These are phyloP conservation scores for Strobilomyces confusus DNA, from an alignment of 768 basidiomycete species.

Conservation along the genomic window DNA sequence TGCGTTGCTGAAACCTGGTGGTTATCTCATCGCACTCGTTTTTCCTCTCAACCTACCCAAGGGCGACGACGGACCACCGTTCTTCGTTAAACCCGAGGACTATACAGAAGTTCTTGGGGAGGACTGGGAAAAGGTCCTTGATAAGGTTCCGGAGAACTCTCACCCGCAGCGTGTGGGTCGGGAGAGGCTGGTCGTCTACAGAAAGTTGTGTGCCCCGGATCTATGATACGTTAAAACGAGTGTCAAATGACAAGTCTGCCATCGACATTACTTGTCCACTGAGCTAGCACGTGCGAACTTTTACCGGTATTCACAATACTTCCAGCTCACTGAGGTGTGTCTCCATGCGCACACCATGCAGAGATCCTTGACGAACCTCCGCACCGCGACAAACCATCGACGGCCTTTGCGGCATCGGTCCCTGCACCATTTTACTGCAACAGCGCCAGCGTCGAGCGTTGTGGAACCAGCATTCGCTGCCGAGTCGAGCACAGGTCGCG, in stretches of 20 bases:
- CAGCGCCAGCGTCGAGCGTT: background rate
- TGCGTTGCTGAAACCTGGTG: constrained; percentile 54
- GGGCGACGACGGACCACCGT: constrained; percentile 59
- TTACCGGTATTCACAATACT: too few relatives aligned
- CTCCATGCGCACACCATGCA: constrained; percentile 22
- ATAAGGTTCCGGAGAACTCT: constrained; percentile 46
- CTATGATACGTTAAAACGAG: background rate
- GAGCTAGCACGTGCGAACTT: too few relatives aligned
- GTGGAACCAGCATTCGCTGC: constrained; percentile 3
- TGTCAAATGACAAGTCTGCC: too few relatives aligned
- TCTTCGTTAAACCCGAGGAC: constrained; percentile 52
- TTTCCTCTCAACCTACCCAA: constrained; percentile 49
- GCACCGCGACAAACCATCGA: constrained; percentile 8
- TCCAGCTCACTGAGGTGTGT: background rate
- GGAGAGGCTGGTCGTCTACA: constrained; percentile 47
- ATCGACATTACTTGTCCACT: background rate
- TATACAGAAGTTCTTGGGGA: constrained; percentile 49
- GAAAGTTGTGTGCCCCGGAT: background rate
- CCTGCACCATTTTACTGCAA: constrained; percentile 10
- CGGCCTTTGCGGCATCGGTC: constrained; percentile 5
- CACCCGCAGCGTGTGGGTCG: constrained; percentile 40
- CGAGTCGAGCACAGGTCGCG: constrained; percentile 5
- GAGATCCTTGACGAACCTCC: constrained; percentile 21
- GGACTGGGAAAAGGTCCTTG: constrained; percentile 51
- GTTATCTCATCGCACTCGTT: constrained; percentile 56